Evolutionary conservation across 345 rosid genomes (phyloP).

Genomic region (Gossypium australe): DNA sequence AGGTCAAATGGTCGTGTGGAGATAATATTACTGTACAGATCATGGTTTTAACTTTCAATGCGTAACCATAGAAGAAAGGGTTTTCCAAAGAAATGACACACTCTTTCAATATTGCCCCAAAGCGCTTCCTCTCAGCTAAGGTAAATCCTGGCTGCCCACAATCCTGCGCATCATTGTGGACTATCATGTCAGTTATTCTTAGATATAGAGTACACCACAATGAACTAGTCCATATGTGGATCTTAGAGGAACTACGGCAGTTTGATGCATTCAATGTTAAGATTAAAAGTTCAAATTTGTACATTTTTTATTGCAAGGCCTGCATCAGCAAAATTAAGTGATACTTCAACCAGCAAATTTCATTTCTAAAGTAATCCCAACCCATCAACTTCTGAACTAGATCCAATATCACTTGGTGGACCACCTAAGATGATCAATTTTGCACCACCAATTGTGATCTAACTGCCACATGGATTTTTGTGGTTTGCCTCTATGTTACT

Average conservation of each 20-base stretch:
- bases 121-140: slow-evolving; percentile 82
- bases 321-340: background rate
- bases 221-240: background rate
- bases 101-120: slow-evolving; percentile 72
- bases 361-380: background rate
- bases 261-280: background rate
- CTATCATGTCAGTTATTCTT: background rate
- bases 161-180: slow-evolving; percentile 47
- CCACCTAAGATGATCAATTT: slow-evolving; percentile 4
- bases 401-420: background rate
- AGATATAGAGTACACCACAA: background rate
- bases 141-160: slow-evolving; percentile 97
- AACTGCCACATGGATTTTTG: background rate
- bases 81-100: slow-evolving; percentile 23
- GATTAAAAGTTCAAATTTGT: background rate
- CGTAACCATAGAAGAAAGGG: background rate
- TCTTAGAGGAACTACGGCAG: background rate
- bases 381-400: slow-evolving; percentile 4
- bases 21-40: background rate
- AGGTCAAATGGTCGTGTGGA: background rate
- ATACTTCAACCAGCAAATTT: background rate
- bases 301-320: background rate
- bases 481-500: no score
- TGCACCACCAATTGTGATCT: slow-evolving; percentile 3
- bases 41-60: background rate